Percentiles rank a stretch among this genome's conserved stretches.
These are phyloP conservation scores for Carnegiea gigantea DNA, from an alignment of 179 eudicot species.

Conservation along the genomic window DNA sequence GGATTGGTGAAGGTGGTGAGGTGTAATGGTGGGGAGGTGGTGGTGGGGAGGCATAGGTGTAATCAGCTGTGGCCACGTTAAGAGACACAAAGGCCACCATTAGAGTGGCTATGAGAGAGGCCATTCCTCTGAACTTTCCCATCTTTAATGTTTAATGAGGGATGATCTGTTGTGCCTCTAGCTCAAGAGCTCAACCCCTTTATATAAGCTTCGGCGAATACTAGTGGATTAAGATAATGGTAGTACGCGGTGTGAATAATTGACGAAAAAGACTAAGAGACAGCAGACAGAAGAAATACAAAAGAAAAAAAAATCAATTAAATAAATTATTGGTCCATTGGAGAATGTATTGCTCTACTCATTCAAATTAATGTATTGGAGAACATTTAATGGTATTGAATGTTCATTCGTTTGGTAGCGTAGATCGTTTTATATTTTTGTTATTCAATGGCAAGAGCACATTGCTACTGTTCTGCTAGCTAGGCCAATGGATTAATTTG, in stretches of 20 bases:
- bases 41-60: no score
- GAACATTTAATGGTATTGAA: no score
- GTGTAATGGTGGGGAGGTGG: no score
- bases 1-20: no score
- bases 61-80: no score
- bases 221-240: neutral
- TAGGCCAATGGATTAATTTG: no score
- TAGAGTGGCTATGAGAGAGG: no score
- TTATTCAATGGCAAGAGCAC: neutral
- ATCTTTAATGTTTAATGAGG: neutral
- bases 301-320: no score
- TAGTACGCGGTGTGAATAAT: neutral
- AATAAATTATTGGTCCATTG: no score
- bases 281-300: neutral
- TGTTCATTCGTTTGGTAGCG: neutral
- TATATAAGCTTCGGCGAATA: constrained; percentile 1
- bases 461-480: neutral
- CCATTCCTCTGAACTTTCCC: no score
- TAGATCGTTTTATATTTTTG: no score
- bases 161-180: neutral
- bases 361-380: neutral
- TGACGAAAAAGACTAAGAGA: neutral
- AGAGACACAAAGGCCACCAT: no score
- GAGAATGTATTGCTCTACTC: neutral
- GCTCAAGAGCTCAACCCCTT: neutral